phyloP scores from a whole-genome alignment of 2,329 filamentous ascomycete species.

The Talaromyces marneffei region DNA sequence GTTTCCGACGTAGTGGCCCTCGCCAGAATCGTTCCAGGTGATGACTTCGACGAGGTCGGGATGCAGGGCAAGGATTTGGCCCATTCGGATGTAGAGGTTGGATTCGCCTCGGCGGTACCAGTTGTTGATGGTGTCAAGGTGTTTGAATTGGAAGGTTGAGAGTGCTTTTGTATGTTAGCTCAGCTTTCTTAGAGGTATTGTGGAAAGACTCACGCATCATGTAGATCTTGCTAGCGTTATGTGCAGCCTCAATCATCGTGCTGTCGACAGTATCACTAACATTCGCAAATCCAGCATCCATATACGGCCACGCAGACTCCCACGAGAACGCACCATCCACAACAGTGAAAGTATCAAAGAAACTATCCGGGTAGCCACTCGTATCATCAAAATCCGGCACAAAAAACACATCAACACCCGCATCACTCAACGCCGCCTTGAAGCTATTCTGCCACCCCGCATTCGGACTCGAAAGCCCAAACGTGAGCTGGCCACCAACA shows the following conservation, averaged over 20 bases:
- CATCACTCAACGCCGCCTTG: conserved; percentile 21
- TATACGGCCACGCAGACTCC: conserved; percentile 31
- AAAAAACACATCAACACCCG: conserved; percentile 26
- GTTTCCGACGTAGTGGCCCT: conserved; percentile 39
- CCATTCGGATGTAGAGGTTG: conserved; percentile 31
- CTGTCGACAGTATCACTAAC: conserved; percentile 27
- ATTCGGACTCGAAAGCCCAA: conserved; percentile 19
- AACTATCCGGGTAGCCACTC: conserved; percentile 16
- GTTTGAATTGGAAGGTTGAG: conserved; percentile 38
- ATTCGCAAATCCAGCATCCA: conserved; percentile 18
- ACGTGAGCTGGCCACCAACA: conserved; percentile 22
- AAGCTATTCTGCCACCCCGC: conserved; percentile 13
- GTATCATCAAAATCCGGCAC: conserved; percentile 28
- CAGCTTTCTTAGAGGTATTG: not conserved
- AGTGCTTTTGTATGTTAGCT: conserved; percentile 14
- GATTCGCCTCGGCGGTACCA: conserved; percentile 36
- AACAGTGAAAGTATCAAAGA: conserved; percentile 22
- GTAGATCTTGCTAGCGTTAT: conserved; percentile 29
- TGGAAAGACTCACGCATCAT: conserved; percentile 30
- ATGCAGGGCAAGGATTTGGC: conserved; percentile 26
- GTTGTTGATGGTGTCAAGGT: conserved; percentile 25
- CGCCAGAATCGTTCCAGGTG: conserved; percentile 40
- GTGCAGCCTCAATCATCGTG: conserved; percentile 25
- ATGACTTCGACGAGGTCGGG: conserved; percentile 37
- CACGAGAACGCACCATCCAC: conserved; percentile 35